phyloP scores from a whole-genome alignment of 192 early-diverging fungal species.

The Backusella australiensis region DNA sequence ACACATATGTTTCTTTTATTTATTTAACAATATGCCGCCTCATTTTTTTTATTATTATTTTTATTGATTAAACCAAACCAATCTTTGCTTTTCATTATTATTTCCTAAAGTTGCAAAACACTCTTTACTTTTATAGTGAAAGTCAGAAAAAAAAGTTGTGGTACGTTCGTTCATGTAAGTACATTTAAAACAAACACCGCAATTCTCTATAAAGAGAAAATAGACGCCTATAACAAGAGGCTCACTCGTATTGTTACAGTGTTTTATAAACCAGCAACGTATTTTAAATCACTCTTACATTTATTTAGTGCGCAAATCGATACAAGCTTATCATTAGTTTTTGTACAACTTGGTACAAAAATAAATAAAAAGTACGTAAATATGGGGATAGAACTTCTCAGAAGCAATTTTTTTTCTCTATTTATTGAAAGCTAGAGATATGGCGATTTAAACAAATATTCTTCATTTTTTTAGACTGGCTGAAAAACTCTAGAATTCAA shows the following conservation, averaged over 20 bases:
- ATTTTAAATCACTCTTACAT: not conserved
- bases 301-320: not conserved
- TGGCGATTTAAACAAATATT: not conserved
- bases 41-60: not conserved
- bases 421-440: not conserved
- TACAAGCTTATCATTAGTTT: not conserved
- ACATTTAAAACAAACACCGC: not conserved
- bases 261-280: not conserved
- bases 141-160: not conserved
- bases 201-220: not conserved
- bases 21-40: not conserved
- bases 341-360: not conserved
- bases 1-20: not conserved
- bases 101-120: slow-evolving; percentile 7
- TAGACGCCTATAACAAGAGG: not conserved
- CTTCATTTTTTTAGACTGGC: not conserved
- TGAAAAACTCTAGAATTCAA: not conserved
- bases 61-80: not conserved
- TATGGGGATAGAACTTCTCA: not conserved
- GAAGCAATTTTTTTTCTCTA: not conserved
- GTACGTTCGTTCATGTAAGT: not conserved
- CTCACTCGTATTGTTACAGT: not conserved
- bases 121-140: not conserved
- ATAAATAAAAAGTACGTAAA: not conserved
- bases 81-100: not conserved